Evolutionary conservation across 2,329 filamentous ascomycete genomes (phyloP), one percentile per base, ranked within the genome.

Genomic region (Alternaria tenuissima): DNA sequence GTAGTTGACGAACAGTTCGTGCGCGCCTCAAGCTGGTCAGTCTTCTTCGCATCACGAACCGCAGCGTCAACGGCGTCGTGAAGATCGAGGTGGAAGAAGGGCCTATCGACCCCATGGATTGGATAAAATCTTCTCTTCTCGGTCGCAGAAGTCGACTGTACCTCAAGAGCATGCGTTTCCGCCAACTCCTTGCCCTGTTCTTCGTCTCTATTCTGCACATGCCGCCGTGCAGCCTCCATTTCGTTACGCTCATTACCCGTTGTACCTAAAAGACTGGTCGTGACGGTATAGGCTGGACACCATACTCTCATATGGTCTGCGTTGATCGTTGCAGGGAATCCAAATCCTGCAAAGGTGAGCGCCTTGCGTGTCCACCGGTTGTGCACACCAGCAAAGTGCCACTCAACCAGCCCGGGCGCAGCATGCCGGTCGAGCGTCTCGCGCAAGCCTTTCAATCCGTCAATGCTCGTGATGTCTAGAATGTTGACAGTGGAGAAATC

Each of bases 281-380:
- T 52, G 7, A 75, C 65, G 1, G 65, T 69, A 26, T 74, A 75
- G 2, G 66, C 62, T 5, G 72, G 70, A 64, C 64, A 67, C 70
- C 71, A 75, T 16, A 48, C 63, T 2, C 61, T 62, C 11, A 65
- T 38, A 8, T 54, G 55, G 1, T 63, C 59, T 1, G 34, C 26
- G 11, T 54, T 56, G 16, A 46, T 51, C 1, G 20, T n/a, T 8
- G 63, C 55, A 3, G 71, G 82, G 55, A 79, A 83, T 0, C 85
- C 86, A 62, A 87, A 87, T 1, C 85, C 85, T 4, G 84, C 85
- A 6, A 82, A 82, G 1, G 81, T 81, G 3, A 88, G 77, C 1
- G 85, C 85, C n/a, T 85, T 82, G 59, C 85, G 82, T 2, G 85
- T 84, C 86, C 86, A 88, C 38, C 83, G 81, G 64, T 84, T 86